Evolutionary conservation across 169 alveolate genomes (phyloP).

Genomic region (Sarcocystis neurona): DNA sequence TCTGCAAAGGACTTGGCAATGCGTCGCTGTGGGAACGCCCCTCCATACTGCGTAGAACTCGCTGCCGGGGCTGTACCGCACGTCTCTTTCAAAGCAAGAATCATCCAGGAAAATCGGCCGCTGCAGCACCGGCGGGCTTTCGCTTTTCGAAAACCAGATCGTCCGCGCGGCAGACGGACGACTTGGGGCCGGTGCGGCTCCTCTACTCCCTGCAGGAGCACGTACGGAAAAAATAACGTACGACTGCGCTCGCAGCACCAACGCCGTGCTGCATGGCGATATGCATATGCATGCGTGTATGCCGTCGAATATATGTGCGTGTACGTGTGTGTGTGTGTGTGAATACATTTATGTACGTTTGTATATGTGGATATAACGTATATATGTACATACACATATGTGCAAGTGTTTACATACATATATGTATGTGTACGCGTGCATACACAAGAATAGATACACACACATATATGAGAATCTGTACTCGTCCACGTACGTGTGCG

Average conservation of each 20-base stretch:
- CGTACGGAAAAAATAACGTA: too few species aligned
- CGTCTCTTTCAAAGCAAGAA: constrained; percentile 27
- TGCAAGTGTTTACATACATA: background rate
- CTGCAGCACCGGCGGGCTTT: background rate
- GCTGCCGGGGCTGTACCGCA: constrained; percentile 29
- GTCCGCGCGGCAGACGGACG: background rate
- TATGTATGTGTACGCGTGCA: background rate
- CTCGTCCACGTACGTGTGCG: too few species aligned
- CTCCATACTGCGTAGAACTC: constrained; percentile 21
- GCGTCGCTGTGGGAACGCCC: constrained; percentile 37
- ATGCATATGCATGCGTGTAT: too few species aligned
- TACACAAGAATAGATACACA: background rate
- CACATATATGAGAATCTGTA: background rate
- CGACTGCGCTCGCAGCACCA: too few species aligned
- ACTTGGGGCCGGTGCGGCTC: too few species aligned
- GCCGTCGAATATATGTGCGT: background rate
- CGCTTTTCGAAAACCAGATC: background rate
- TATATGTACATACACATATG: background rate
- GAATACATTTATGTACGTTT: background rate
- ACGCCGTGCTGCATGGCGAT: too few species aligned
- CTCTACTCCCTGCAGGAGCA: too few species aligned
- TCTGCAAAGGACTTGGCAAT: constrained; percentile 29
- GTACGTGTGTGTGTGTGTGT: background rate
- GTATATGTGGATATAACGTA: too few species aligned
- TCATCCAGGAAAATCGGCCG: background rate